Evolutionary conservation across 2,329 filamentous ascomycete species (phyloP).

Genomic region (Aspergillus glaucus): DNA sequence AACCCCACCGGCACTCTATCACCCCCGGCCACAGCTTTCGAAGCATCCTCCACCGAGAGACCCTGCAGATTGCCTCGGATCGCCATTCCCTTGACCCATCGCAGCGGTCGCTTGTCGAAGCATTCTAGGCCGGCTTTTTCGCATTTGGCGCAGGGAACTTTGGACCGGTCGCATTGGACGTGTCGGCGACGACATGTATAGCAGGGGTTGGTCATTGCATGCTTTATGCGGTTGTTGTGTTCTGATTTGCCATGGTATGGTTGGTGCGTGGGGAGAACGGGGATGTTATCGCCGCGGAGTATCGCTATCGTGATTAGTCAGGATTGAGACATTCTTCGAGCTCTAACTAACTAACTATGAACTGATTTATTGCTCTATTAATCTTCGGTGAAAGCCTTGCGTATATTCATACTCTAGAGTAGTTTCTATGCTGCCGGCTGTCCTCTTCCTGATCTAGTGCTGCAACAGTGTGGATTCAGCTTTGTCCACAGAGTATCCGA

Average conservation of each 20-base stretch:
- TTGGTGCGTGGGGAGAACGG: neutral
- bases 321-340: too few species aligned
- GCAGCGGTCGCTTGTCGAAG: constrained; percentile 24
- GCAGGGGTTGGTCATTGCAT: constrained; percentile 16
- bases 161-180: constrained; percentile 28
- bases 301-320: too few species aligned
- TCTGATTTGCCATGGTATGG: neutral
- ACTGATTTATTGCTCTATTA: too few species aligned
- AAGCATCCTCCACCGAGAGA: constrained; percentile 10
- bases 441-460: too few species aligned
- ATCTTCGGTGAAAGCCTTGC: too few species aligned
- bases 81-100: constrained; percentile 33
- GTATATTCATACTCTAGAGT: neutral
- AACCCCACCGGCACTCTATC: constrained; percentile 8
- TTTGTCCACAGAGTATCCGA: too few species aligned
- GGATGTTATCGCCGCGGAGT: neutral
- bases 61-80: constrained; percentile 29
- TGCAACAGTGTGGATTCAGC: too few species aligned
- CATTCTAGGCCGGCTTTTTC: constrained; percentile 28
- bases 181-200: constrained; percentile 32
- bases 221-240: neutral
- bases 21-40: neutral
- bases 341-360: too few species aligned
- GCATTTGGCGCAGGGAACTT: constrained; percentile 28
- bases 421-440: neutral